phyloP scores from a whole-genome alignment of 345 rosid genomes.

The Eucalyptus brandiana region DNA sequence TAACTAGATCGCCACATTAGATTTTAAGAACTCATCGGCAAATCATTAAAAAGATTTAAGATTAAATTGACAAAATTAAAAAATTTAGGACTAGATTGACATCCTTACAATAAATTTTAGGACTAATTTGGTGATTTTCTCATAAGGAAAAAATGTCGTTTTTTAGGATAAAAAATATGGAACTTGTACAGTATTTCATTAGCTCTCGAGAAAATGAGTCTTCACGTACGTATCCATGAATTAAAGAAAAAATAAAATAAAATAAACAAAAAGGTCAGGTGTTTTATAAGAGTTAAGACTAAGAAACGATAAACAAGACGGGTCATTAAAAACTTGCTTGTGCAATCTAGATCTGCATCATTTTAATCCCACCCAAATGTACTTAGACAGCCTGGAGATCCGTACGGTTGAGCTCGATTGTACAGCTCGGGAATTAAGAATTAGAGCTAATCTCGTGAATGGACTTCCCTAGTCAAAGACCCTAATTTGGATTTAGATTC shows the following conservation, averaged over 20 bases:
- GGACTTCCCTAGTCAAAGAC: background rate
- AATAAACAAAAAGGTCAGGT: background rate
- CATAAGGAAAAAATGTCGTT: background rate
- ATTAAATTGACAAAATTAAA: background rate
- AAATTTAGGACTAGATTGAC: rapidly evolving
- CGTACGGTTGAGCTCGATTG: background rate
- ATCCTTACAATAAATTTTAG: background rate
- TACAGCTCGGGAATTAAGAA: background rate
- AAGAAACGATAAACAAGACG: background rate
- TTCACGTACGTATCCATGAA: background rate
- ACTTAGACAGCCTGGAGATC: background rate
- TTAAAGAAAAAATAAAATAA: background rate
- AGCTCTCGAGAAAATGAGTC: background rate
- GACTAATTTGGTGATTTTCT: background rate
- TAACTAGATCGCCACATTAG: background rate
- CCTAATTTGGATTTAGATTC: background rate
- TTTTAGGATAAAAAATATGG: background rate
- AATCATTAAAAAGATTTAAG: background rate
- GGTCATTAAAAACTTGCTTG: background rate
- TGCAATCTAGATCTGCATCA: background rate
- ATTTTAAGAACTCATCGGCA: background rate
- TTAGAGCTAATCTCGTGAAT: background rate
- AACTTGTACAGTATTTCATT: background rate
- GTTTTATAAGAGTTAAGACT: background rate
- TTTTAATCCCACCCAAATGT: background rate